Percentiles rank a stretch among this genome's conserved stretches.
These are phyloP conservation scores for Amoeboaphelidium protococcarum DNA, from an alignment of 371 early-diverging fungal genomes.

Conservation along the genomic window DNA sequence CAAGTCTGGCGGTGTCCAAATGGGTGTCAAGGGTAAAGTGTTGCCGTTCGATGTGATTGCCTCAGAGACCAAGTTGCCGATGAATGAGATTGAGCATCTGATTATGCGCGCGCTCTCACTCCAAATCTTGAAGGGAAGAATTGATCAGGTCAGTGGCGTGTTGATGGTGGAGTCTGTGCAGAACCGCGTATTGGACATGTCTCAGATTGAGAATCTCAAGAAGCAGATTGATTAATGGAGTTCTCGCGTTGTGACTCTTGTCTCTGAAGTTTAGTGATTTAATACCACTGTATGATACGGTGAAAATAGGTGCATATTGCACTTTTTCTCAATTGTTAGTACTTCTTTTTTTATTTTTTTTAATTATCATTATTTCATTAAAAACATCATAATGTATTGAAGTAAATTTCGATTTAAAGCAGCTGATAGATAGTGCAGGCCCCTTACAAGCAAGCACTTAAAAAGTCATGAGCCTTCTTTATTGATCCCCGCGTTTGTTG, in stretches of 20 bases:
- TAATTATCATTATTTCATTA: too few relatives aligned
- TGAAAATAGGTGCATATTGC: too few relatives aligned
- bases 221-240: not conserved
- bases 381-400: too few relatives aligned
- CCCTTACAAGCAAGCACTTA: too few relatives aligned
- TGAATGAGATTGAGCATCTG: conserved; percentile 78
- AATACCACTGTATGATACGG: not conserved
- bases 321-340: too few relatives aligned
- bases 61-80: conserved; percentile 49
- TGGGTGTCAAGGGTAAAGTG: conserved; percentile 14
- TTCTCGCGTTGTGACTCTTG: not conserved
- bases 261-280: not conserved
- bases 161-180: conserved; percentile 74
- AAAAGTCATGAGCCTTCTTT: too few relatives aligned
- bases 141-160: conserved; percentile 73
- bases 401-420: too few relatives aligned
- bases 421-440: too few relatives aligned
- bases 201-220: conserved; percentile 29
- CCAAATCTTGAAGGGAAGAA: conserved; percentile 66
- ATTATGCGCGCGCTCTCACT: conserved; percentile 88
- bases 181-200: conserved; percentile 71
- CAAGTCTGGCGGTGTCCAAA: conserved; percentile 46
- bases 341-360: too few relatives aligned
- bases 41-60: conserved; percentile 60
- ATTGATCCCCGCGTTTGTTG: too few relatives aligned